Percentiles rank a stretch among this genome's conserved stretches.
These are phyloP conservation scores for Oropetium thomaeum DNA, from an alignment of 176 grass and related monocot genomes.

Conservation along the genomic window DNA sequence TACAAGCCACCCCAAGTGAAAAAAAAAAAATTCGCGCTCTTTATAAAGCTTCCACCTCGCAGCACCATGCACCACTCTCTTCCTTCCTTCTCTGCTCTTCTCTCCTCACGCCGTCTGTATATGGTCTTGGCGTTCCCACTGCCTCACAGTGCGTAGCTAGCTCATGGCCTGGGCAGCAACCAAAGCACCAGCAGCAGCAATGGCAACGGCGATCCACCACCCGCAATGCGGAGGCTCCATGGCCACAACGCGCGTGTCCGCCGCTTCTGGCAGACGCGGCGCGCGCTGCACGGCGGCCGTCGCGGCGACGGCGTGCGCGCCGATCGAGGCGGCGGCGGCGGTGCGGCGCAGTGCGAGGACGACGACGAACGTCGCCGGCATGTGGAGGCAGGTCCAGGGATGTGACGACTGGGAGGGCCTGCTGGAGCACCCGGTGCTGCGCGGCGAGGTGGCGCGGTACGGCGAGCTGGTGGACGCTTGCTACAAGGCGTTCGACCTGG, in stretches of 20 bases:
- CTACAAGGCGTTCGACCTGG: conserved; percentile 70
- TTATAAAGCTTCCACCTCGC: conserved; percentile 22
- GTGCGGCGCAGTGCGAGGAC: not conserved
- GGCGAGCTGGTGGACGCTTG: conserved; percentile 63
- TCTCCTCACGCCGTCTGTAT: not conserved
- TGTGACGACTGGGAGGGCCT: conserved; percentile 57
- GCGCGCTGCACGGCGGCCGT: not conserved
- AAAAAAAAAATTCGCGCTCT: not conserved
- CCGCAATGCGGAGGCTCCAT: conserved; percentile 18
- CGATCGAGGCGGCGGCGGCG: not conserved
- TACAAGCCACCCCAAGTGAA: conserved; percentile 31
- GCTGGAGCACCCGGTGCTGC: conserved; percentile 38
- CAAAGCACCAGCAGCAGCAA: not conserved
- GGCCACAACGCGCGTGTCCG: not conserved
- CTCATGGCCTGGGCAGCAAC: conserved; percentile 35
- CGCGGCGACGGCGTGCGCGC: not conserved
- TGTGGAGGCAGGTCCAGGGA: conserved; percentile 71
- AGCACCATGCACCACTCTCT: conserved; percentile 26
- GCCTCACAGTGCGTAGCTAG: conserved; percentile 14
- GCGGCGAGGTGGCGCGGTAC: conserved; percentile 64
- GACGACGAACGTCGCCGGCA: conserved; percentile 26
- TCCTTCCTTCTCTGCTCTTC: not conserved
- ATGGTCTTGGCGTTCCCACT: conserved; percentile 43
- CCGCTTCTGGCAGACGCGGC: not conserved
- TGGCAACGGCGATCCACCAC: not conserved